Percentiles rank a stretch among this genome's conserved stretches.
Evolutionary conservation across 257 asterid species (phyloP).

Genomic region (Parsonsia alboflavescens): DNA sequence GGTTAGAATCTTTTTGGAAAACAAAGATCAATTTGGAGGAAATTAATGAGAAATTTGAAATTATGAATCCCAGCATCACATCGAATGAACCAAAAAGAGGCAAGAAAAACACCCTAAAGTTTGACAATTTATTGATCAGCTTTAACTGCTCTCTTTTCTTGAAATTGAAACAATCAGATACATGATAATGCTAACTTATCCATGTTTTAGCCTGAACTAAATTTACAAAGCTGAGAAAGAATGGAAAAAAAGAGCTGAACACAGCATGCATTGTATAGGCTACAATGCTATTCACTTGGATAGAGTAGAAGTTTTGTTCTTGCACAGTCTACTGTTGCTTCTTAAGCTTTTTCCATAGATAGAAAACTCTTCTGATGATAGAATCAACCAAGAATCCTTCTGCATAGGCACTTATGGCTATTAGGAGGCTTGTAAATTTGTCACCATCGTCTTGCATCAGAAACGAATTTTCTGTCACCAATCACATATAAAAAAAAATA

Average conservation of each 20-base stretch:
- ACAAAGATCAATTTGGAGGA: too few relatives aligned
- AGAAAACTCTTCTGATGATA: too few relatives aligned
- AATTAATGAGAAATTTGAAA: neutral
- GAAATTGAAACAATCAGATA: neutral
- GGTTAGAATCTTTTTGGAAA: too few relatives aligned
- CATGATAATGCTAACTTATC: neutral
- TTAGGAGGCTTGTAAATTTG: conserved; percentile 79
- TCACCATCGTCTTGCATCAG: conserved; percentile 74
- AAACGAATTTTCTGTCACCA: neutral
- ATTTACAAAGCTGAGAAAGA: neutral
- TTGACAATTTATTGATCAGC: neutral
- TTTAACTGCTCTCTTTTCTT: neutral
- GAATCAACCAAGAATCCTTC: too few relatives aligned
- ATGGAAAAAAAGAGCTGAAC: neutral
- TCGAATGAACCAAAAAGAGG: neutral
- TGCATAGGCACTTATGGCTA: conserved; percentile 91
- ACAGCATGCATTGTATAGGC: neutral
- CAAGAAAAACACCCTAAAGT: neutral
- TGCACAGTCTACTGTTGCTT: too few relatives aligned
- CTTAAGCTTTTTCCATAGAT: too few relatives aligned
- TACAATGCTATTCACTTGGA: too few relatives aligned
- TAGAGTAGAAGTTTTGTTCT: too few relatives aligned
- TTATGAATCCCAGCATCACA: neutral
- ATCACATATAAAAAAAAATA: neutral
- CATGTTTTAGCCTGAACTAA: neutral